Evolutionary conservation across 352 stramenopile species (phyloP).

Genomic region (Chrysophaeum taylorii): DNA sequence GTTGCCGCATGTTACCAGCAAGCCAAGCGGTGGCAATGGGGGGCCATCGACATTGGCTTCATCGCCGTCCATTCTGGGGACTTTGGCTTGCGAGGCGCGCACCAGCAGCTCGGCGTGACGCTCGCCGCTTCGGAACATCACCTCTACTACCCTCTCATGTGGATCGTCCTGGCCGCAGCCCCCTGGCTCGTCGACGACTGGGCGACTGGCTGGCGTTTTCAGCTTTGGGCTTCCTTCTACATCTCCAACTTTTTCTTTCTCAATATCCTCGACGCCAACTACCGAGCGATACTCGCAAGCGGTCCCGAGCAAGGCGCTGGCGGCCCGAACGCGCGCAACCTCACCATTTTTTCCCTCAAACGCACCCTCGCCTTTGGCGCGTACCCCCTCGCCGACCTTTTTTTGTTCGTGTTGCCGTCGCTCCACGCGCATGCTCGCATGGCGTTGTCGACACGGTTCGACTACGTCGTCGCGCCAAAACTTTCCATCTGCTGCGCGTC

Average conservation of each 20-base stretch:
- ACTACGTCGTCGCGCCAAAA: conserved; percentile 15
- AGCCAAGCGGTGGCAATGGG: conserved; percentile 6
- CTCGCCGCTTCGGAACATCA: conserved; percentile 6
- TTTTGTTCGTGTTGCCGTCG: background rate
- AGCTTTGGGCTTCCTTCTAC: conserved; percentile 4
- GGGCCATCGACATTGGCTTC: conserved; percentile 13
- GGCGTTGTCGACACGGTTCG: conserved; percentile 6
- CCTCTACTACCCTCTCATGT: conserved; percentile 13
- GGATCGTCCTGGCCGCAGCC: conserved; percentile 7
- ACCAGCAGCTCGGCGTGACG: background rate
- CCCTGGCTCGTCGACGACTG: conserved; percentile 12
- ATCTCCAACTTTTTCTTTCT: background rate
- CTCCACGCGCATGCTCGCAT: conserved; percentile 8
- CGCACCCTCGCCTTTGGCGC: background rate
- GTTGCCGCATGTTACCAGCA: conserved; percentile 1
- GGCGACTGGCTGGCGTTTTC: conserved; percentile 9
- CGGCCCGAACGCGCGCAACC: background rate
- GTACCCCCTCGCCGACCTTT: conserved; percentile 1
- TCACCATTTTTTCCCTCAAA: background rate
- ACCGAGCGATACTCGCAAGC: background rate
- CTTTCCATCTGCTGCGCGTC: background rate
- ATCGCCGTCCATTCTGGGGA: background rate
- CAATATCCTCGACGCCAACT: background rate
- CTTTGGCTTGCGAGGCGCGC: background rate
- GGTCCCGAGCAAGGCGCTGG: background rate